Evolutionary conservation across 140 eudicot species (phyloP).

Genomic region (Erigeron philadelphicus): DNA sequence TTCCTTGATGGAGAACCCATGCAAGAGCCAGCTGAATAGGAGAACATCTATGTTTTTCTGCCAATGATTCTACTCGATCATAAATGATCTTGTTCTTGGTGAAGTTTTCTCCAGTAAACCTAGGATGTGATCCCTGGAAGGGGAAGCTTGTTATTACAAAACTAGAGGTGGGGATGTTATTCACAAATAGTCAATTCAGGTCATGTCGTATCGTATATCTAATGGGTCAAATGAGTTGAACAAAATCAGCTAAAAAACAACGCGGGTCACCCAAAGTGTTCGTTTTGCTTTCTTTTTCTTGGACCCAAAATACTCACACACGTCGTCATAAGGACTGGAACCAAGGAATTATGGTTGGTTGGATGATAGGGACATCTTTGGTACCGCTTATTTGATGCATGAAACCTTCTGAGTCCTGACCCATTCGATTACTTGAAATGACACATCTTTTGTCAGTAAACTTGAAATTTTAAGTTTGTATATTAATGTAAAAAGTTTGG

Average conservation of each 20-base stretch:
- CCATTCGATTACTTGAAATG: not conserved
- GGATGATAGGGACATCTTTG: not conserved
- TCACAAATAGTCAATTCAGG: not conserved
- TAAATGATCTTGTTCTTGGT: constrained; percentile 52
- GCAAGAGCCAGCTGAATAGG: constrained; percentile 69
- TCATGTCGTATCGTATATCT: not conserved
- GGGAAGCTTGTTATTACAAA: not conserved
- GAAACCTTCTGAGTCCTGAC: not conserved
- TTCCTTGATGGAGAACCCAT: constrained; percentile 69
- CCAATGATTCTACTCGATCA: constrained; percentile 37
- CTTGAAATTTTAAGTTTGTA: too few species aligned
- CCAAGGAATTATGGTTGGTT: not conserved
- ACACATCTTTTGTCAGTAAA: too few species aligned
- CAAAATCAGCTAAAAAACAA: not conserved
- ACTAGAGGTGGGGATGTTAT: not conserved
- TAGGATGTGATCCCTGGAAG: constrained; percentile 46
- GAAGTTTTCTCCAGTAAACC: constrained; percentile 49
- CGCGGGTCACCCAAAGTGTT: not conserved
- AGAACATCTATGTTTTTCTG: constrained; percentile 50
- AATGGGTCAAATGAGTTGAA: not conserved
- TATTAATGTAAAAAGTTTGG: not conserved
- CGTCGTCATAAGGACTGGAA: not conserved
- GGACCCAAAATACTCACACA: not conserved
- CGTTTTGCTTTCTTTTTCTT: not conserved
- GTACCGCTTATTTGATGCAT: not conserved